phyloP scores from a whole-genome alignment of 176 grass and related monocot genomes.

The Ampelocalamus luodianensis region DNA sequence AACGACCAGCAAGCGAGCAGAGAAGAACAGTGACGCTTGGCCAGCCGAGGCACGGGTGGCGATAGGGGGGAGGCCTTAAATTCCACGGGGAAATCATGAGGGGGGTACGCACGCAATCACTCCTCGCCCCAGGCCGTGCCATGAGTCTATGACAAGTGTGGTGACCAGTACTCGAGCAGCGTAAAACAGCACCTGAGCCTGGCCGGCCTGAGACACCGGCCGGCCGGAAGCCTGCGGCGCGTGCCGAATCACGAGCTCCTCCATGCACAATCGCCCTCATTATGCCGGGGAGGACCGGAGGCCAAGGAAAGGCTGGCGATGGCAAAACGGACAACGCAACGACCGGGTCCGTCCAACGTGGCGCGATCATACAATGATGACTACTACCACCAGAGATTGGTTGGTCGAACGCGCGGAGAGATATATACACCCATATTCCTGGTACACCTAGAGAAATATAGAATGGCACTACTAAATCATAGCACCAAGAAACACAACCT shows the following conservation, averaged over 20 bases:
- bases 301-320: neutral
- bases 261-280: neutral
- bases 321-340: neutral
- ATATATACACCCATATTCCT: neutral
- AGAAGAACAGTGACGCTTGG: neutral
- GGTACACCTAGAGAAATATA: neutral
- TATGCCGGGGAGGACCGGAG: neutral
- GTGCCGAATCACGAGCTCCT: neutral
- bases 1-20: neutral
- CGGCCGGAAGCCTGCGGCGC: neutral
- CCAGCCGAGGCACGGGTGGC: neutral
- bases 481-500: neutral
- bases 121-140: neutral
- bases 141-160: neutral
- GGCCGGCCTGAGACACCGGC: no score
- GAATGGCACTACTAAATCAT: neutral
- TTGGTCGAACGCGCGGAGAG: neutral
- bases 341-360: neutral
- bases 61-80: neutral
- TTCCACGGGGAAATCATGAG: neutral
- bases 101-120: neutral
- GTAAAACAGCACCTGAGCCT: neutral
- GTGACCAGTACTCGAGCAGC: neutral
- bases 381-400: neutral
- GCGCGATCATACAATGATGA: neutral